These are phyloP conservation scores for Pleurotus tuber-regium DNA, from an alignment of 768 basidiomycete genomes.

Conservation along the genomic window DNA sequence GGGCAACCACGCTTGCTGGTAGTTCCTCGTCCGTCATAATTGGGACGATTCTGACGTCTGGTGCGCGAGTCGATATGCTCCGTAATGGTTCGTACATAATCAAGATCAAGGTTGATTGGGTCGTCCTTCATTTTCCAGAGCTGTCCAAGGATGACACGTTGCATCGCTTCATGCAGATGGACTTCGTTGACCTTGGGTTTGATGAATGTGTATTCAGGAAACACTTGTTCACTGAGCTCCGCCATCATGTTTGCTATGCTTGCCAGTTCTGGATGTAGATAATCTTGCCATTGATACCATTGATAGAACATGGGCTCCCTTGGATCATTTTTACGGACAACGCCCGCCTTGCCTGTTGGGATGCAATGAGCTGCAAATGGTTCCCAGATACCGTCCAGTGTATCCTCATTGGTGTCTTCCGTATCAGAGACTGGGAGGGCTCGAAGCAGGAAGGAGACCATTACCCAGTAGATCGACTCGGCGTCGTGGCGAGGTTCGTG, in stretches of 20 bases:
- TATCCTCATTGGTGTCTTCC: background rate
- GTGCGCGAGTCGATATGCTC: too few species aligned
- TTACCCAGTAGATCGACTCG: slow-evolving; percentile 5
- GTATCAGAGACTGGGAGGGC: background rate
- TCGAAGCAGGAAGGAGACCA: slow-evolving; percentile 1
- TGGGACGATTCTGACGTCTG: too few species aligned
- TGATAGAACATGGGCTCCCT: background rate
- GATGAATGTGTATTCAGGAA: background rate
- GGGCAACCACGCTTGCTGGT: too few species aligned
- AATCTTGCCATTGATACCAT: background rate
- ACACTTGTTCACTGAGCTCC: background rate
- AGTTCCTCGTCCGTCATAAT: too few species aligned
- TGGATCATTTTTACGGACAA: background rate
- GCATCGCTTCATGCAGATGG: slow-evolving; percentile 12
- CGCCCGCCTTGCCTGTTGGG: too few species aligned
- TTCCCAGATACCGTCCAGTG: background rate
- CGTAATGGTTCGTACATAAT: too few species aligned
- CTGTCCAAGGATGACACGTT: slow-evolving; percentile 1
- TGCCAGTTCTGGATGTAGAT: slow-evolving; percentile 7
- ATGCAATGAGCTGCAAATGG: background rate
- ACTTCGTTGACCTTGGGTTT: background rate
- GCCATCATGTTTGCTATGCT: background rate
- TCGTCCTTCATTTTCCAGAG: background rate
- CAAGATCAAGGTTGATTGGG: too few species aligned
- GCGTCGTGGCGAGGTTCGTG: slow-evolving; percentile 5